Conservation (phyloP, 176 grass and related monocot genomes). For the Triticum aestivum region IWGSC_CS_RefSeq_v2.1 NC_057797.1:743329582-743330081, state of each 20-base stretch:
- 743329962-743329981: constrained; percentile 51
- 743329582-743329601: background rate
- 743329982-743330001: constrained; percentile 53
- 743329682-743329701: background rate
- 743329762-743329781: background rate
- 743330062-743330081: constrained; percentile 49
- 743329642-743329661: constrained; percentile 17
- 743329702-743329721: background rate
- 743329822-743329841: no score
- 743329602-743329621: background rate
- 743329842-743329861: no score
- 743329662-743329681: background rate
- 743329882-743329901: background rate
- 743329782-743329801: no score
- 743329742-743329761: background rate
- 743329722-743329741: background rate
- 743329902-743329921: background rate
- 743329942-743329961: background rate
- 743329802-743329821: no score
- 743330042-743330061: constrained; percentile 85
- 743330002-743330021: constrained; percentile 61
- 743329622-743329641: background rate
- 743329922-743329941: background rate
- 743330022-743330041: constrained; percentile 61
- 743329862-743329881: no score